Evolutionary conservation across 2,329 filamentous ascomycete genomes (phyloP).

Genomic region (Grosmannia penicillata): DNA sequence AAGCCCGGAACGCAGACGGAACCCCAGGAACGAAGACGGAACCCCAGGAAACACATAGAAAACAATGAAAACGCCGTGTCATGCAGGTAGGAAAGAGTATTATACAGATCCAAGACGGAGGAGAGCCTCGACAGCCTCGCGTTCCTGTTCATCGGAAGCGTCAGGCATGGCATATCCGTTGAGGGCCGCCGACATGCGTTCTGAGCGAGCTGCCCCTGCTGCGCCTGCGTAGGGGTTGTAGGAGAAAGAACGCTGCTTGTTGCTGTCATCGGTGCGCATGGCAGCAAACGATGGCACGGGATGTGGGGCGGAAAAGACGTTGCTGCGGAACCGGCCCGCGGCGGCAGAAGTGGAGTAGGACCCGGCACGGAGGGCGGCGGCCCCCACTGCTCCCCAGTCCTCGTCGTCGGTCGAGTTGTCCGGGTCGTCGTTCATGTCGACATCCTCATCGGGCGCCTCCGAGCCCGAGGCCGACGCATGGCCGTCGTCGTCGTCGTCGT

Average conservation of each 20-base stretch:
- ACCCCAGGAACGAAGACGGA: no score
- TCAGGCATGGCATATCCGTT: slow-evolving; percentile 35
- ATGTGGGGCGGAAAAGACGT: slow-evolving; percentile 31
- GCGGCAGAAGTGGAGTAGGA: slow-evolving; percentile 40
- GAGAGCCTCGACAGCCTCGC: slow-evolving; percentile 68
- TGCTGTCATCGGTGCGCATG: slow-evolving; percentile 10
- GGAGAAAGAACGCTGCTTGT: slow-evolving; percentile 32
- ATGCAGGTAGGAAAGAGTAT: slow-evolving; percentile 32
- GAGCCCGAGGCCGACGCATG: slow-evolving; percentile 61
- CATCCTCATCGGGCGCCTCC: slow-evolving; percentile 53
- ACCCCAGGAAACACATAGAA: neutral
- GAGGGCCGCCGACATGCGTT: slow-evolving; percentile 17
- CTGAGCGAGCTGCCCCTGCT: slow-evolving; percentile 23
- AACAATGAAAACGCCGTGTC: slow-evolving; percentile 30
- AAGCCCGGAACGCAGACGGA: no score
- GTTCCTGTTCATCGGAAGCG: slow-evolving; percentile 56
- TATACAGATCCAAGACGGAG: slow-evolving; percentile 69
- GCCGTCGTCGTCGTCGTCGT: slow-evolving; percentile 58
- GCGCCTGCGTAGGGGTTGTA: slow-evolving; percentile 34
- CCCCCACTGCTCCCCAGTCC: slow-evolving; percentile 84
- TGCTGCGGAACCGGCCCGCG: slow-evolving; percentile 34
- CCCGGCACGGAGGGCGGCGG: slow-evolving; percentile 61
- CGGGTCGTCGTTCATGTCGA: slow-evolving; percentile 53
- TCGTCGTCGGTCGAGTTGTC: slow-evolving; percentile 88
- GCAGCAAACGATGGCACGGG: slow-evolving; percentile 26